Evolutionary conservation across 2,329 filamentous ascomycete species (phyloP), one percentile per base, ranked within the genome.

Genomic region (Rhinocladiella mackenziei): DNA sequence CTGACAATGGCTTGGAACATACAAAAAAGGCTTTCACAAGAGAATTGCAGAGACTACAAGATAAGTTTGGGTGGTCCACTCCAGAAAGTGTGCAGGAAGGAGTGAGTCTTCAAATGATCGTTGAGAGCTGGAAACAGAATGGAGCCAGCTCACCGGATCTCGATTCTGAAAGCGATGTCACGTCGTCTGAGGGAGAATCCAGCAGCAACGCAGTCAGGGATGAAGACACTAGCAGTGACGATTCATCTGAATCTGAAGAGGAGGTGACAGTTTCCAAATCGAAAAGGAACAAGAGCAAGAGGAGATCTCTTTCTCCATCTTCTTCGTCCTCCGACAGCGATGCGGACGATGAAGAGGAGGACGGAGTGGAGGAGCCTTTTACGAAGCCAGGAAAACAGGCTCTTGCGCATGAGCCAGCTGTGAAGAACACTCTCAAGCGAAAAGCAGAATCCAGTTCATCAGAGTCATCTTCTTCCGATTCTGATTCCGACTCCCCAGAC

Each of bases 21-120:
- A 77, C 84, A 33, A 76, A 76, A 58, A 68, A 73, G 47, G 75
- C 78, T 4, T 83, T 88, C 58, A 70, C 72, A 56, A 78, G 81
- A 60, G 66, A 60, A 72, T 15, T 45, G 54, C 43, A 45, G 44
- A 33, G 38, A 42, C 19, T 49, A 50, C 25, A 46, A 37, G n/a
- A 41, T 35, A 38, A 49, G 39, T 34, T 49, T 29, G 35, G 51
- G 43, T 37, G 45, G 51, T 11, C 26, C n/a, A 8, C 9, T 5
- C 14, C 26, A 5, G 35, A 19, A 15, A 28, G n/a, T 8, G 3
- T 25, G 13, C 19, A 45, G 25, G 20, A 9, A 19, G 42, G 42
- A 2, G 28, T 34, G 18, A 39, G 19, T 15, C 29, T 45, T 11
- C 32, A 45, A 33, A 19, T 13, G 14, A 39, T 45, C 11, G 34